A percentile compares a stretch with the other conserved stretches of the same genome.
Conservation (phyloP, 129 eudicot genomes). For the Glebionis coronaria region DNA sequence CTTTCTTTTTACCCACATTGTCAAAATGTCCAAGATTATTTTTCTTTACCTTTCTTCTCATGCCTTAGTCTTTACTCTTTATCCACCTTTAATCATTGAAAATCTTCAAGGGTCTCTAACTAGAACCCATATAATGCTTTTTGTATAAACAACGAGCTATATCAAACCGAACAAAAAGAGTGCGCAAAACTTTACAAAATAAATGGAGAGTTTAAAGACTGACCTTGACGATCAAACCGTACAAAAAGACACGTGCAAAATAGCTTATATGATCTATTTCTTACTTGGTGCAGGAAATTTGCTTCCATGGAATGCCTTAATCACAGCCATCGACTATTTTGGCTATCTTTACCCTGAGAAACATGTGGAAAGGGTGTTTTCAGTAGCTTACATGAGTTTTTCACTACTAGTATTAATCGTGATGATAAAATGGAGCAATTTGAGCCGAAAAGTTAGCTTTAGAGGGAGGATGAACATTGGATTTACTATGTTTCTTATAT, state of each 20-base stretch:
- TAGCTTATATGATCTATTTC: slow-evolving; percentile 35
- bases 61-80: slow-evolving; percentile 11
- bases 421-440: too few species aligned
- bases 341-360: slow-evolving; percentile 29
- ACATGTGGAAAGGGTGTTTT: slow-evolving; percentile 30
- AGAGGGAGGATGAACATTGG: slow-evolving; percentile 28
- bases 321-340: slow-evolving; percentile 42
- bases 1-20: slow-evolving; percentile 15
- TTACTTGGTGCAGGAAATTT: slow-evolving; percentile 32
- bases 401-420: neutral
- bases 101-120: slow-evolving; percentile 15
- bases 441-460: too few species aligned
- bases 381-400: slow-evolving; percentile 26
- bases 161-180: slow-evolving; percentile 19
- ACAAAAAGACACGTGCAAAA: slow-evolving; percentile 20
- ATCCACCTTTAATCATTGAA: slow-evolving; percentile 33
- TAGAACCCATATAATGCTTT: slow-evolving; percentile 24
- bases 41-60: slow-evolving; percentile 20
- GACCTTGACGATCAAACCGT: slow-evolving; percentile 4
- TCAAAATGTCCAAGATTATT: slow-evolving; percentile 19
- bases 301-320: slow-evolving; percentile 37
- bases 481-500: slow-evolving; percentile 19
- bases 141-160: neutral
- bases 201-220: slow-evolving; percentile 40
- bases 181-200: slow-evolving; percentile 13